phyloP scores from a whole-genome alignment of 2,329 filamentous ascomycete species.

The Trichoderma sp. region DNA sequence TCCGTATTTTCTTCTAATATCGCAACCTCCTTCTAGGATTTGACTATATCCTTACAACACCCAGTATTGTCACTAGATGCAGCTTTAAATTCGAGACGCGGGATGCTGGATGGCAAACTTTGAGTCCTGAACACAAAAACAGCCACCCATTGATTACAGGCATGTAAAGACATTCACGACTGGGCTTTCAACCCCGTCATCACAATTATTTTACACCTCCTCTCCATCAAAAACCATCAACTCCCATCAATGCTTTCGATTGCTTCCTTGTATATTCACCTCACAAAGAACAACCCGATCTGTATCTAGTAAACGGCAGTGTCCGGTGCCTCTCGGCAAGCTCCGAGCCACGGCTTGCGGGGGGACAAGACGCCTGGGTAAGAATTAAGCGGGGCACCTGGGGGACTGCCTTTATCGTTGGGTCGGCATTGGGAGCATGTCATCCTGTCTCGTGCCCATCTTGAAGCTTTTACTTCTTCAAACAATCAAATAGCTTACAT shows the following conservation, averaged over 20 bases:
- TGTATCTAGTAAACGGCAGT: neutral
- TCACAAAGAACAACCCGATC: neutral
- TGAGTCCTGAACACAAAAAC: neutral
- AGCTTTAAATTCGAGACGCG: neutral
- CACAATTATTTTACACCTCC: neutral
- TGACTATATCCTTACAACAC: neutral
- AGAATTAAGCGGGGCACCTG: conserved; percentile 10
- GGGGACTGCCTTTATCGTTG: neutral
- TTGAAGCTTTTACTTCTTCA: neutral
- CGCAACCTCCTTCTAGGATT: no score
- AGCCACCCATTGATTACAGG: neutral
- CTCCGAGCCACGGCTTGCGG: conserved; percentile 3
- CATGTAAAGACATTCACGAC: neutral
- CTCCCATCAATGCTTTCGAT: neutral
- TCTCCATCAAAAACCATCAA: neutral
- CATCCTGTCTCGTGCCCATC: neutral
- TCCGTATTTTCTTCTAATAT: no score
- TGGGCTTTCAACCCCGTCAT: neutral
- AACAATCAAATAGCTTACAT: neutral
- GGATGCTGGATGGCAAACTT: neutral
- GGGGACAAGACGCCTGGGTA: neutral
- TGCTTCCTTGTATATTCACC: neutral
- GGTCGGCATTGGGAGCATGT: conserved; percentile 13
- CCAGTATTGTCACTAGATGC: no score
- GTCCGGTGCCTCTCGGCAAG: conserved; percentile 16